Percentiles rank a stretch among this genome's conserved stretches.
phyloP scores from a whole-genome alignment of 2,329 filamentous ascomycete genomes.

The Neopestalotiopsis sp. region DNA sequence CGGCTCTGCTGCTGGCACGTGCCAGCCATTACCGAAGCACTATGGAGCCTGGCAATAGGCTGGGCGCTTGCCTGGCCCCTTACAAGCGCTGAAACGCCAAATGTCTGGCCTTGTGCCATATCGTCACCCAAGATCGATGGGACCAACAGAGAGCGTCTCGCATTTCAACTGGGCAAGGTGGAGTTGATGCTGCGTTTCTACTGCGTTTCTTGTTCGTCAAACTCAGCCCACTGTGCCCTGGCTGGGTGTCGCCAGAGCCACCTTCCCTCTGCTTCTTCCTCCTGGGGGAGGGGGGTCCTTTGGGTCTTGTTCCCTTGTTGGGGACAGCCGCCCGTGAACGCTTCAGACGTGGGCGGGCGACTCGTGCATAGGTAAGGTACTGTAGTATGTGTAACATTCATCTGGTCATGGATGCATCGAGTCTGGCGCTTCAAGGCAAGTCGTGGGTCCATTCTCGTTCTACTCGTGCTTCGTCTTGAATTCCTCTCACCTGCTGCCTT shows the following conservation, averaged over 20 bases:
- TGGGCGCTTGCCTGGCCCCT: conserved; percentile 14
- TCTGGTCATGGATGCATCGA: conserved; percentile 19
- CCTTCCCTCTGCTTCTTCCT: conserved; percentile 19
- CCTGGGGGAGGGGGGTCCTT: conserved; percentile 17
- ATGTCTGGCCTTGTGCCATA: conserved; percentile 13
- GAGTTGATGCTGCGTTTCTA: conserved; percentile 28
- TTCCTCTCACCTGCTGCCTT: conserved; percentile 22
- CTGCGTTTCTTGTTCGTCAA: conserved; percentile 28
- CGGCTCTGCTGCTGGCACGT: background rate
- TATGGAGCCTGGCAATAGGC: background rate
- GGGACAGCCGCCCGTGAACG: background rate
- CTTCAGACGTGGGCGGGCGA: background rate
- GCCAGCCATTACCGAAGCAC: background rate
- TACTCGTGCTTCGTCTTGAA: conserved; percentile 26
- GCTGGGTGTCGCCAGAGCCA: background rate
- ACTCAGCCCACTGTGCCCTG: conserved; percentile 10
- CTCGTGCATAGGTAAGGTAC: conserved; percentile 5
- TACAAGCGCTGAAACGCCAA: conserved; percentile 20
- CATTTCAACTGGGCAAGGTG: conserved; percentile 21
- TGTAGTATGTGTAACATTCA: background rate
- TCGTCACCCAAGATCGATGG: conserved; percentile 5
- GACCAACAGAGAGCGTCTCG: conserved; percentile 20
- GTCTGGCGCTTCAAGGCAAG: conserved; percentile 33
- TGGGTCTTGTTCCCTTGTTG: background rate
- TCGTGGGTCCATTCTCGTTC: conserved; percentile 5